Conservation (phyloP, 2,329 filamentous ascomycete species). For the Sclerotinia glacialis region DNA sequence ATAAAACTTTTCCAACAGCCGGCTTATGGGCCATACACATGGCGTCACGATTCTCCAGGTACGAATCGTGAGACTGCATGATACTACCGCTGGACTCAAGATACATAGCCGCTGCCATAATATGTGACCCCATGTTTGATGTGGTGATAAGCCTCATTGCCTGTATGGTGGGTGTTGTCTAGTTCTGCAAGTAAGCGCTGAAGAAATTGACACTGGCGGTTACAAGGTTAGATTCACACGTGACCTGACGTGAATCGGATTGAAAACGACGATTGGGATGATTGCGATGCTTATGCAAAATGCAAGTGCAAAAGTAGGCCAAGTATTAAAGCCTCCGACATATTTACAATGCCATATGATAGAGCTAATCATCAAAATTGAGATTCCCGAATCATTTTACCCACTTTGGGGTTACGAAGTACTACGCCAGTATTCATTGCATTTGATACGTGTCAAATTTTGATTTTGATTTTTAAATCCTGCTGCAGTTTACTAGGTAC, state of each 20-base stretch:
- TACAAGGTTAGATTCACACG: constrained; percentile 10
- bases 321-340: not conserved
- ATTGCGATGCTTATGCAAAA: not conserved
- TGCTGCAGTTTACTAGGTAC: too few relatives aligned
- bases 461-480: not conserved
- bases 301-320: not conserved
- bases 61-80: constrained; percentile 20
- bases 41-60: constrained; percentile 18
- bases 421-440: not conserved
- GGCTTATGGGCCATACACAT: constrained; percentile 18
- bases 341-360: not conserved
- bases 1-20: constrained; percentile 20
- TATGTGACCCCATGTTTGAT: constrained; percentile 22
- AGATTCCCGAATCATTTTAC: not conserved
- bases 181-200: constrained; percentile 20
- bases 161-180: constrained; percentile 20
- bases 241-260: not conserved
- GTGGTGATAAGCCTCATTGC: constrained; percentile 21
- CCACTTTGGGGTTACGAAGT: not conserved
- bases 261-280: not conserved
- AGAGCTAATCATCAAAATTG: too few relatives aligned
- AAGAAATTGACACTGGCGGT: constrained; percentile 20
- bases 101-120: constrained; percentile 21
- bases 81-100: constrained; percentile 20
- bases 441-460: constrained; percentile 4